Percentiles rank a stretch among this genome's conserved stretches.
phyloP scores from a whole-genome alignment of 257 asterid genomes.

The Salvia hispanica region DNA sequence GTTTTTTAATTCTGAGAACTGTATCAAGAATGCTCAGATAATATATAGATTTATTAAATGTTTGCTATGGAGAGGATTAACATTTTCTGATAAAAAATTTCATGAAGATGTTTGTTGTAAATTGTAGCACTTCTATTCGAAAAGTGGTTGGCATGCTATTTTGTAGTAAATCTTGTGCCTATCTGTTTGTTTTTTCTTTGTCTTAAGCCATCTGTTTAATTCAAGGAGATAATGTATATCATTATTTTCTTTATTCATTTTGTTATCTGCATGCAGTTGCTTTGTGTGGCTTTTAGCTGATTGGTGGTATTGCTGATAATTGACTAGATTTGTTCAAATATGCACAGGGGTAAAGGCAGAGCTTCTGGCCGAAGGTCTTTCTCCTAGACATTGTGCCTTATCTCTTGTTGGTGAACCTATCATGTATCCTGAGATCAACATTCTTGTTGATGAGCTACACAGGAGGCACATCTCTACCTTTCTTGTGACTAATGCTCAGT shows the following conservation, averaged over 20 bases:
- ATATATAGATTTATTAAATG: constrained; percentile 4
- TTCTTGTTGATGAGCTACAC: constrained; percentile 88
- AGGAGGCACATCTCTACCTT: constrained; percentile 87
- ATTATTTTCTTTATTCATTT: constrained; percentile 12
- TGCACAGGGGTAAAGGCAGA: constrained; percentile 83
- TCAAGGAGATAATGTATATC: background rate
- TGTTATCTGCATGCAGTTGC: background rate
- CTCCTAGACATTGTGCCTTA: constrained; percentile 96
- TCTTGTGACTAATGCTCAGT: constrained; percentile 97
- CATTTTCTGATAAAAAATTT: background rate
- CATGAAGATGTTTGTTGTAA: background rate
- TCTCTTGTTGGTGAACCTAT: constrained; percentile 99
- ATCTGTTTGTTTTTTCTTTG: constrained; percentile 8
- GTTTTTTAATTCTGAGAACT: constrained; percentile 8
- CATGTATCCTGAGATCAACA: constrained; percentile 95
- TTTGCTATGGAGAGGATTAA: constrained; percentile 6
- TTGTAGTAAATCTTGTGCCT: background rate
- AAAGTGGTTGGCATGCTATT: constrained; percentile 1
- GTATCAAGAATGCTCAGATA: background rate
- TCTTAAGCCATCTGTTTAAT: constrained; percentile 8
- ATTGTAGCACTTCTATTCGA: background rate
- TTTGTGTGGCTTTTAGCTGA: constrained; percentile 20
- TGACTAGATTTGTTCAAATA: constrained; percentile 28
- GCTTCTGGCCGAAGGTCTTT: constrained; percentile 87
- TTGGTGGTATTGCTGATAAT: constrained; percentile 32